Evolutionary conservation across 805 yeast species (phyloP).

Genomic region (Scheffersomyces stipitis): DNA sequence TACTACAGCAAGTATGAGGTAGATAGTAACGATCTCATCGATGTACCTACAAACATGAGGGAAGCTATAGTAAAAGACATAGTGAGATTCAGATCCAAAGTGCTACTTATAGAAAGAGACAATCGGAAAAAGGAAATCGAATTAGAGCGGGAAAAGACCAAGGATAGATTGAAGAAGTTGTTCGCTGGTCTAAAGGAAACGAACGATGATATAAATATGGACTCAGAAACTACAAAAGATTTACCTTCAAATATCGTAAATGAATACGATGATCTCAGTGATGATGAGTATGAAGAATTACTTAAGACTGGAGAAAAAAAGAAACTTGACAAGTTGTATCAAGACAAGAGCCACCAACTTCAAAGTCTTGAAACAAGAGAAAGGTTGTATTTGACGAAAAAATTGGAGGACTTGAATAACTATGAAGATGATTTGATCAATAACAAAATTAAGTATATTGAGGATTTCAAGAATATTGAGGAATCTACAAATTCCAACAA

Average conservation of each 20-base stretch:
- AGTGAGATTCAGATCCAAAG: constrained; percentile 55
- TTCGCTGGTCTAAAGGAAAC: constrained; percentile 39
- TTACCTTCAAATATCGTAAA: too few species aligned
- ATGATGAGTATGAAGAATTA: constrained; percentile 18
- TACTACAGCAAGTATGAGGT: constrained; percentile 47
- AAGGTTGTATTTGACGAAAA: constrained; percentile 18
- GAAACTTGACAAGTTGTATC: constrained; percentile 20
- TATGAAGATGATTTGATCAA: constrained; percentile 43
- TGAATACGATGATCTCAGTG: constrained; percentile 17
- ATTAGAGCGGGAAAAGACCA: constrained; percentile 50
- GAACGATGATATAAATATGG: constrained; percentile 6
- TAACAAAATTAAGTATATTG: constrained; percentile 32
- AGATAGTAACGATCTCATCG: constrained; percentile 56
- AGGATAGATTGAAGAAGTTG: constrained; percentile 45
- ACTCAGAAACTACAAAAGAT: constrained; percentile 2
- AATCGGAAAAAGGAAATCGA: constrained; percentile 49
- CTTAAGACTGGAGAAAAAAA: constrained; percentile 22
- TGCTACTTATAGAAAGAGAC: constrained; percentile 50
- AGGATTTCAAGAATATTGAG: constrained; percentile 26
- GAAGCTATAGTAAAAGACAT: constrained; percentile 55
- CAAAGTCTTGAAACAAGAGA: constrained; percentile 15
- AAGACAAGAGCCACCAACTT: constrained; percentile 11
- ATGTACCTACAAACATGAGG: constrained; percentile 53
- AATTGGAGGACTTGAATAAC: constrained; percentile 18
- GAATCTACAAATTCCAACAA: constrained; percentile 15